A percentile compares a stretch with the other conserved stretches of the same genome.
Conservation (phyloP, 768 basidiomycete species). For the Gloeophyllum trabeum region DNA sequence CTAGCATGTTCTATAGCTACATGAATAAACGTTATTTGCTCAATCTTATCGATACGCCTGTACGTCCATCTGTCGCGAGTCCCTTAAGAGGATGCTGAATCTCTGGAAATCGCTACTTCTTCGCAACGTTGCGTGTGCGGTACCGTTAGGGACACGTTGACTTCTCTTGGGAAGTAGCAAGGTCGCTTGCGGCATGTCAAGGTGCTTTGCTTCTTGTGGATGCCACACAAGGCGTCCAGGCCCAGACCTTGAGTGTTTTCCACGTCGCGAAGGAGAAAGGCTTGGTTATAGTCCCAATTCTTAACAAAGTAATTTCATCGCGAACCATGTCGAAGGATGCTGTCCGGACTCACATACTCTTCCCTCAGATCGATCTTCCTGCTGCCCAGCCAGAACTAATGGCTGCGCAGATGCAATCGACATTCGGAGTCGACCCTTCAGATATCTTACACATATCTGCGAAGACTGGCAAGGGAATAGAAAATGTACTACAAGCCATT, state of each 20-base stretch:
- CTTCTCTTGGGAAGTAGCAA: constrained; percentile 93
- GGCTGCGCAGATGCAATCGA: constrained; percentile 68
- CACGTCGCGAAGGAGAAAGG: constrained; percentile 78
- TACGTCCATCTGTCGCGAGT: constrained; percentile 18
- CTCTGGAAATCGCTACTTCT: background rate
- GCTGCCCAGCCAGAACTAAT: constrained; percentile 78
- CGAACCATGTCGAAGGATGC: background rate
- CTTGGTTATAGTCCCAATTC: constrained; percentile 76
- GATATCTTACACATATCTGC: constrained; percentile 81
- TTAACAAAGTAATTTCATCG: constrained; percentile 64
- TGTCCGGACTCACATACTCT: background rate
- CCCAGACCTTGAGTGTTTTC: constrained; percentile 93
- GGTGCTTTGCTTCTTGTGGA: constrained; percentile 83
- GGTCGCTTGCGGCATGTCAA: constrained; percentile 88
- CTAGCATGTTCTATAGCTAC: constrained; percentile 73
- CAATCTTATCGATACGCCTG: constrained; percentile 95
- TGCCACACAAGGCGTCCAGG: constrained; percentile 96
- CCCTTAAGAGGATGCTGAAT: no score
- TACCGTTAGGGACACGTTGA: constrained; percentile 83
- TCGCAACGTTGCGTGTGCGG: background rate
- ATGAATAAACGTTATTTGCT: constrained; percentile 56
- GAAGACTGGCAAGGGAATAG: constrained; percentile 71
- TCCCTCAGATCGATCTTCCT: constrained; percentile 85
- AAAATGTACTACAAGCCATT: background rate
- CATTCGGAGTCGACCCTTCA: constrained; percentile 67